These are phyloP conservation scores for Boletus rufocinnamomeus DNA, from an alignment of 768 basidiomycete species.

Conservation along the genomic window DNA sequence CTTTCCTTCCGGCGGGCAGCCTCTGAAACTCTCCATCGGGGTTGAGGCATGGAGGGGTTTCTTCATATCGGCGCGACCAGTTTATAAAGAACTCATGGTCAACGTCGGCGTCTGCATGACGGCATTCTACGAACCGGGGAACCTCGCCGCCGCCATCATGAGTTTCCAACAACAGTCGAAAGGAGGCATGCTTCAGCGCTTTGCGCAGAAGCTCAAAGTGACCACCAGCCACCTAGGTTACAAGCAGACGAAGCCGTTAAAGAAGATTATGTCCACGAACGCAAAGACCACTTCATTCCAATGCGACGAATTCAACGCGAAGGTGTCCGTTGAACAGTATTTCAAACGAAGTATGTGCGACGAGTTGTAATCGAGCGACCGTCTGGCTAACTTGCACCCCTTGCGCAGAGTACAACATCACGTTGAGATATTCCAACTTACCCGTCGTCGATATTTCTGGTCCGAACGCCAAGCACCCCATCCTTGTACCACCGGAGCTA, in stretches of 20 bases:
- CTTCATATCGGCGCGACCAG: constrained; percentile 52
- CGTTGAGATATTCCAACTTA: constrained; percentile 49
- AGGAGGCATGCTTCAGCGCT: constrained; percentile 46
- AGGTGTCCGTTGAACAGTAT: constrained; percentile 61
- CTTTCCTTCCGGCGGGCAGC: constrained; percentile 38
- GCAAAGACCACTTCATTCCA: constrained; percentile 54
- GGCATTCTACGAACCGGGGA: constrained; percentile 59
- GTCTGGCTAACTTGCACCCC: constrained; percentile 7
- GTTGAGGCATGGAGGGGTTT: constrained; percentile 51
- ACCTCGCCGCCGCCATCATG: constrained; percentile 58
- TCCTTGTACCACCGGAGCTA: constrained; percentile 65
- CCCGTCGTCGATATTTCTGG: constrained; percentile 59
- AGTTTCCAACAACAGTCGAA: constrained; percentile 46
- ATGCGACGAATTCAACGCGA: constrained; percentile 54
- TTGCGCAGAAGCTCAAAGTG: constrained; percentile 58
- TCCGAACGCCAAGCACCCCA: constrained; percentile 29
- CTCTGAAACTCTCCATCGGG: constrained; percentile 36
- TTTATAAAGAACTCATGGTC: constrained; percentile 50
- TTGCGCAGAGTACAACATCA: constrained; percentile 57
- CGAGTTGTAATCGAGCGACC: background rate
- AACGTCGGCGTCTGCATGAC: constrained; percentile 58
- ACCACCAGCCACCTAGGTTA: constrained; percentile 58
- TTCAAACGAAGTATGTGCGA: constrained; percentile 57
- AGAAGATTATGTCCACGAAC: constrained; percentile 39
- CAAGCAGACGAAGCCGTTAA: constrained; percentile 50